phyloP scores from a whole-genome alignment of 2,329 filamentous ascomycete species.

The Didymella sp. region DNA sequence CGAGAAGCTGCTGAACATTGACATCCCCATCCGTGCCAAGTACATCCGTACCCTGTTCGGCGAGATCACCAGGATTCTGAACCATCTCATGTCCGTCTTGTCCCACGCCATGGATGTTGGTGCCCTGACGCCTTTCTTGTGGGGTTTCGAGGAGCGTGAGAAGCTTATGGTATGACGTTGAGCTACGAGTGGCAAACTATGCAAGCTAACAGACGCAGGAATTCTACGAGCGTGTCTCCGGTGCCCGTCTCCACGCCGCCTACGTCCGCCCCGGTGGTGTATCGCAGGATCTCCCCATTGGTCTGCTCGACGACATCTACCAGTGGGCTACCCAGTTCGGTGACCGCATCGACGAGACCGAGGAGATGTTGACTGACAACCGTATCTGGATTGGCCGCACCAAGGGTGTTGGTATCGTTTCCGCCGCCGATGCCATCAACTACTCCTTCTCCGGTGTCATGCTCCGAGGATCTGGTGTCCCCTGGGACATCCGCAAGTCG shows the following conservation, averaged over 20 bases:
- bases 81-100: conserved; percentile 97
- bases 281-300: conserved; percentile 90
- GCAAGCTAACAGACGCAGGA: conserved; percentile 65
- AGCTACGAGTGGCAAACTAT: not conserved
- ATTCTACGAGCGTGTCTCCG: conserved; percentile 99
- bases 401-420: conserved; percentile 88
- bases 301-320: conserved; percentile 97
- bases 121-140: conserved; percentile 96
- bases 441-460: conserved; percentile 97
- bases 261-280: conserved; percentile 97
- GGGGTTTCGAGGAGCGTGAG: conserved; percentile 99
- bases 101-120: conserved; percentile 99
- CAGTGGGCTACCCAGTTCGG: conserved; percentile 99
- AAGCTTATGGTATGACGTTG: conserved; percentile 84
- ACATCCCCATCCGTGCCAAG: conserved; percentile 94
- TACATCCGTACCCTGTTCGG: conserved; percentile 96
- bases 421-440: conserved; percentile 93
- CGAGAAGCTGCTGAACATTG: conserved; percentile 96
- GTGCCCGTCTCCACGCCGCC: conserved; percentile 94
- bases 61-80: conserved; percentile 91
- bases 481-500: conserved; percentile 96
- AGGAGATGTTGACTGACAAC: conserved; percentile 98
- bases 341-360: conserved; percentile 97
- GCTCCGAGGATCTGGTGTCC: conserved; percentile 94
- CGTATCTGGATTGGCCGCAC: conserved; percentile 98